Conservation (phyloP, 2,329 filamentous ascomycete species). For the Aspergillus calidoustus region DNA sequence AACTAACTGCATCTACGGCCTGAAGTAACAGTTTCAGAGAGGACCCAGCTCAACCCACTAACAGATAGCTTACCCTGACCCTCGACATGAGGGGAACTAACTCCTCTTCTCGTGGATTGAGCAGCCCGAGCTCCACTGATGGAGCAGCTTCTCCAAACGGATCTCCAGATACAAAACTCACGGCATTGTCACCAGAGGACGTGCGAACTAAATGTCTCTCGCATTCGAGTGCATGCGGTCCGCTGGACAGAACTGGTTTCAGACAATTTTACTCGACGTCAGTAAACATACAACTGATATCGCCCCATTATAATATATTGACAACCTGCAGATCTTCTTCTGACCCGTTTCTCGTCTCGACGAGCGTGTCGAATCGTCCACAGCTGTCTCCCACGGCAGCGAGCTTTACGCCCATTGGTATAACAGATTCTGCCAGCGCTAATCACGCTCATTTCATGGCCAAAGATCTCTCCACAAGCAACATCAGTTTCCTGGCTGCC, state of each 20-base stretch:
- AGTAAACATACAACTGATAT: conserved; percentile 12
- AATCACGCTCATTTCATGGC: conserved; percentile 17
- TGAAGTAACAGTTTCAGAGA: not conserved
- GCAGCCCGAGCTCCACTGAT: conserved; percentile 48
- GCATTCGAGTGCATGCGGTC: conserved; percentile 22
- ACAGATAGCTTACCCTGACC: not conserved
- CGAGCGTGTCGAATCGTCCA: conserved; percentile 22
- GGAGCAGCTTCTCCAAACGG: conserved; percentile 62
- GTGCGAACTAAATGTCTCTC: conserved; percentile 46
- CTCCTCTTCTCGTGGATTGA: conserved; percentile 35
- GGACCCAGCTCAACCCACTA: not conserved
- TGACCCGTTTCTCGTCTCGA: conserved; percentile 36
- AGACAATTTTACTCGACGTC: conserved; percentile 29
- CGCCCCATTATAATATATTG: not conserved
- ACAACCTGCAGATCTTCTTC: conserved; percentile 24
- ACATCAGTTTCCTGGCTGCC: conserved; percentile 26
- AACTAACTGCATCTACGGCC: not conserved
- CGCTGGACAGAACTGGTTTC: conserved; percentile 22
- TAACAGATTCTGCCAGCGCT: conserved; percentile 18
- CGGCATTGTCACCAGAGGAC: conserved; percentile 67
- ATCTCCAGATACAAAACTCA: conserved; percentile 68
- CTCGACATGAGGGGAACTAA: conserved; percentile 32
- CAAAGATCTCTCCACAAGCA: conserved; percentile 19
- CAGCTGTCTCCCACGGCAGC: conserved; percentile 68
- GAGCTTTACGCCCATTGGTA: conserved; percentile 60